phyloP scores from a whole-genome alignment of 2,329 filamentous ascomycete species.

The Trichophyton benhamiae region DNA sequence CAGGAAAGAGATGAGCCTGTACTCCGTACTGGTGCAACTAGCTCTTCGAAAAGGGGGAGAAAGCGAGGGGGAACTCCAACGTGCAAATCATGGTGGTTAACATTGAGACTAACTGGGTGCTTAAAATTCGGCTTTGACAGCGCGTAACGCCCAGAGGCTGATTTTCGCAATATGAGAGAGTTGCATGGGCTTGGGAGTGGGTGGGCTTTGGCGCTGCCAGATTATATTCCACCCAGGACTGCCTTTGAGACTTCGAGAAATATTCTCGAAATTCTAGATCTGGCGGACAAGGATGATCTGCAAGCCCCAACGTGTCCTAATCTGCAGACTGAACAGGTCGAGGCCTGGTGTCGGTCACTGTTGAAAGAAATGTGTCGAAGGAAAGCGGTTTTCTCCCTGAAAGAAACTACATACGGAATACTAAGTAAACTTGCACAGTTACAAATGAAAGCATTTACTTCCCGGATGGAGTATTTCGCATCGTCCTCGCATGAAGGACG shows the following conservation, averaged over 20 bases:
- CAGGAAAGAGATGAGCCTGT: background rate
- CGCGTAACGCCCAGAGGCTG: too few species aligned
- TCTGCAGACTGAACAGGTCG: background rate
- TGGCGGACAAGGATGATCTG: background rate
- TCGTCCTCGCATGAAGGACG: too few species aligned
- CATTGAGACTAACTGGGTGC: too few species aligned
- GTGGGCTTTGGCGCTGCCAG: background rate
- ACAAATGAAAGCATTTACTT: too few species aligned
- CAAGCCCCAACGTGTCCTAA: background rate
- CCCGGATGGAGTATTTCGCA: too few species aligned
- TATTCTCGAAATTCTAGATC: background rate
- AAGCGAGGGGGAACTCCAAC: too few species aligned
- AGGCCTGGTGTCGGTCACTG: background rate
- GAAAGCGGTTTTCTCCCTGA: background rate
- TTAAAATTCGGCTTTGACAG: too few species aligned
- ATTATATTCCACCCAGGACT: background rate
- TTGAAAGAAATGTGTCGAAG: background rate
- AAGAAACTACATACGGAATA: background rate
- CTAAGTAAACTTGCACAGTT: background rate
- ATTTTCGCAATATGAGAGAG: too few species aligned
- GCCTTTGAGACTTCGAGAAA: background rate
- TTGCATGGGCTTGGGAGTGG: too few species aligned
- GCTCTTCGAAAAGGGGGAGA: too few species aligned
- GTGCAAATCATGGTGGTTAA: too few species aligned
- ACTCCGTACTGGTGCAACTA: too few species aligned